Evolutionary conservation across 2,329 filamentous ascomycete genomes (phyloP).

Genomic region (Xylariaceae sp.): DNA sequence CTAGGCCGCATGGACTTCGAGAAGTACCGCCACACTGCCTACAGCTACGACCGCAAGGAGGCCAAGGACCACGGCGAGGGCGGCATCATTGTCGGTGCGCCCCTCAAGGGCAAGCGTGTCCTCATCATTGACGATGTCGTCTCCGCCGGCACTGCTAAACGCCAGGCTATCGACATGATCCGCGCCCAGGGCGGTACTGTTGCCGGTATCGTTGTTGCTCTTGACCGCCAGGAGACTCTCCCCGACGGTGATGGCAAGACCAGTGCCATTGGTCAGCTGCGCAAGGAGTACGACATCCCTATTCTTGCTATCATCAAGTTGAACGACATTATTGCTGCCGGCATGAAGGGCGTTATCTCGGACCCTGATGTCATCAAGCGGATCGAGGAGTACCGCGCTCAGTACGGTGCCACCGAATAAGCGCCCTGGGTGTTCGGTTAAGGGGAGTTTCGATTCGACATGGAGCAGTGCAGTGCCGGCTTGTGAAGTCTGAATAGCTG

Average conservation of each 20-base stretch:
- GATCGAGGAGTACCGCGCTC: constrained; percentile 67
- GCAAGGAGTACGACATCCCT: constrained; percentile 76
- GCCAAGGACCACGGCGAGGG: constrained; percentile 95
- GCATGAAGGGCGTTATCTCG: constrained; percentile 57
- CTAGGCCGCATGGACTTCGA: constrained; percentile 63
- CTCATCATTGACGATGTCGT: constrained; percentile 96
- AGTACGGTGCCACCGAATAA: constrained; percentile 57
- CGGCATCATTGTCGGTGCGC: constrained; percentile 83
- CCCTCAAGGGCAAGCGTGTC: constrained; percentile 76
- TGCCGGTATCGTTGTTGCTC: constrained; percentile 79
- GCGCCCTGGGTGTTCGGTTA: neutral
- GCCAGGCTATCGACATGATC: constrained; percentile 88
- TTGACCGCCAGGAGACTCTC: constrained; percentile 83
- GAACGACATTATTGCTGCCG: constrained; percentile 71
- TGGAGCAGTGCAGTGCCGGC: neutral
- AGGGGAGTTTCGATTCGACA: neutral
- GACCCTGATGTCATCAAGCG: constrained; percentile 54
- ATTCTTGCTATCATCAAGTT: constrained; percentile 79
- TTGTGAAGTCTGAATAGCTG: neutral
- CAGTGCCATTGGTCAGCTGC: constrained; percentile 81
- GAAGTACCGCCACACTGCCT: constrained; percentile 66
- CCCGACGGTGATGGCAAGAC: constrained; percentile 59
- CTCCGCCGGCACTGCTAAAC: constrained; percentile 88
- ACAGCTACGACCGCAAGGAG: constrained; percentile 94
- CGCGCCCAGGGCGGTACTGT: constrained; percentile 76